Evolutionary conservation across 1,139 yeast genomes (phyloP).

Genomic region (Eremothecium cymbalariae): DNA sequence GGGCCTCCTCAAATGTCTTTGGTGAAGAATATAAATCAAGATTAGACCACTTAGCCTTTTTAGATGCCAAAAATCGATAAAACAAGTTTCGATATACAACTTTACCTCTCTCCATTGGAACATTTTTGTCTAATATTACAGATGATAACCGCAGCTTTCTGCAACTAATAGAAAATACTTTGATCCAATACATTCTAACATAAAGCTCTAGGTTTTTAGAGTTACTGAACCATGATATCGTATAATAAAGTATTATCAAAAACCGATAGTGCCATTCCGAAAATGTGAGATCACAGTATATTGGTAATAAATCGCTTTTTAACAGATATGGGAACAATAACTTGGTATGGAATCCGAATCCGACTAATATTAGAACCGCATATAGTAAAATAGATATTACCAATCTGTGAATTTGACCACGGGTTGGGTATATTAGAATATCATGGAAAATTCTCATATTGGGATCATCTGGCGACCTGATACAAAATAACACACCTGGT

Average conservation of each 20-base stretch:
- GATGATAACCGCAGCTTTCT: constrained; percentile 63
- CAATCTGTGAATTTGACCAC: constrained; percentile 65
- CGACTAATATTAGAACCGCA: constrained; percentile 59
- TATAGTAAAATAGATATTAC: constrained; percentile 70
- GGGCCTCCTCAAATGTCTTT: constrained; percentile 43
- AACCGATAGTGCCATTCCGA: neutral
- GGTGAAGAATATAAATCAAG: constrained; percentile 57
- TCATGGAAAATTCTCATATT: constrained; percentile 83
- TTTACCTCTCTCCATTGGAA: constrained; percentile 69
- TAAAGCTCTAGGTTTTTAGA: constrained; percentile 29
- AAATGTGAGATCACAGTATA: constrained; percentile 21
- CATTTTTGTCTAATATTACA: constrained; percentile 61
- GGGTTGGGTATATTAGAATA: constrained; percentile 69
- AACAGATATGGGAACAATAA: constrained; percentile 32
- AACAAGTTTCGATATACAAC: constrained; percentile 48
- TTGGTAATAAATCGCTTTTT: constrained; percentile 22
- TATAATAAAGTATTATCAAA: constrained; percentile 8
- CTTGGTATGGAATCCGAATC: constrained; percentile 56
- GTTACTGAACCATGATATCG: constrained; percentile 11
- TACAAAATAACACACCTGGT: constrained; percentile 83
- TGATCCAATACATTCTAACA: constrained; percentile 51
- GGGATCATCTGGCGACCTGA: constrained; percentile 92
- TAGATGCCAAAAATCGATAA: constrained; percentile 35
- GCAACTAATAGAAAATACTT: constrained; percentile 50
- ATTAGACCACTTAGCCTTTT: constrained; percentile 31